Base-by-base conservation (phyloP, 805 yeast genomes). In the Clavispora santaluciae region DNA sequence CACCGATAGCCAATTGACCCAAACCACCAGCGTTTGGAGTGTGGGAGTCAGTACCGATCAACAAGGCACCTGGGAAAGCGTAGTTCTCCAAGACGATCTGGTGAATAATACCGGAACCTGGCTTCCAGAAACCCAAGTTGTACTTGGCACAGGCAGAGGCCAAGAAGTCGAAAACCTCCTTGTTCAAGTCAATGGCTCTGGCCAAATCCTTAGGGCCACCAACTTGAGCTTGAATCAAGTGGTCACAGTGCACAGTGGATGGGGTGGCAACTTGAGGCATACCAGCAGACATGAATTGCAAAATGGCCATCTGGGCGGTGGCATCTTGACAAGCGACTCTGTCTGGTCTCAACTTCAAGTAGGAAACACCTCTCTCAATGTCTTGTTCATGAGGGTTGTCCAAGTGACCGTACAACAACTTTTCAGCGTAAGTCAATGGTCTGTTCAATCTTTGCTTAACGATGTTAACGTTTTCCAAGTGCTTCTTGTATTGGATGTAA, bases 271-370 rank as follows among this genome's bases (percentile, higher is more conserved):
- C 95, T 61, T 80, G 77, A 48, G 86, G 83, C 79, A 89, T 72
- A 59, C 95, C 95, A 55, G 95, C 95, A 46, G 95, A 85, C 95
- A 89, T 89, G 68, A 90, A 90, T 74, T 90, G 98, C 60, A 90
- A 74, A 55, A 90, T 78, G 42, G 97, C 96, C 98, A 90, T 90
- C 75, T 90, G 98, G 43, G 97, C 97, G 44, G 96, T 88, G 43
- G 98, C 98, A 75, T 90, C 98, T 75, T 90, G 98, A 85, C 95
- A 89, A 37, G 97, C 97, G 47, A 91, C 97, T 68, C 98, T 81
- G 68, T 90, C 98, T 41, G 98, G 98, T 71, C 95, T 83, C 63
- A 91, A 78, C 72, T 91, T 91, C 68, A 90, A 77, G 72, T 91
- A 91, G 37, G 93, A 83, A 43, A 80, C 78, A 62, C 98, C 97